Base-by-base conservation (phyloP, 345 rosid genomes). In the Gossypium longicalyx region DNA sequence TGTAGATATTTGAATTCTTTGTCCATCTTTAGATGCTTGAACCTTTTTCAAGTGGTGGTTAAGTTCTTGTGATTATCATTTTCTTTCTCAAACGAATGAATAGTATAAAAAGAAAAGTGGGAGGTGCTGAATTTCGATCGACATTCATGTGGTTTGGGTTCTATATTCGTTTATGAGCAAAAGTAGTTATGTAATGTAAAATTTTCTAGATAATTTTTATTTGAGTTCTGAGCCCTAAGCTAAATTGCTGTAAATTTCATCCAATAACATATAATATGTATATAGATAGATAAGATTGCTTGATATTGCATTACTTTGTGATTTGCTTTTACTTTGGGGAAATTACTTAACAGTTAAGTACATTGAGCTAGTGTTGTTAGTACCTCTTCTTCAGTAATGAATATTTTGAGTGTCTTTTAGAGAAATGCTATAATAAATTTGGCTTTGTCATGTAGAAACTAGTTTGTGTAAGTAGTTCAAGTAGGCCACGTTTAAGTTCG, bases 401-500 rank as follows among this genome's bases (percentile, higher is more conserved):
- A 60, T 25, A 62, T 62, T 62, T 62, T 62, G 65, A 60, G 43
- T 60, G 67, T 38, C 47, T 34, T 34, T 63, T 0, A 27, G 23
- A 63, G 23, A 34, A 63, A 38, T 34, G 29, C 48, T 17, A 3
- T 15, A 17, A 16, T 38, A 38, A 17, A 9, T 41, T 25, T 15
- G 51, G 60, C 68, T 78, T 77, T 60, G 25, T 2, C 80, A 92
- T 82, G 78, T 67, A 70, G 78, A 38, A 59, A 73, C 77, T 92
- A 82, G 64, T 58, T 76, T 79, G 77, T 61, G 80, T 77, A 20
- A 80, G 83, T 45, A 45, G 44, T 74, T 34, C 73, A 9, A 60
- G 58, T 9, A 60, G 68, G 57, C 41, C 19, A 73, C 80, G 85
- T 74, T 62, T 75, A 57, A 82, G 80, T 13, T 79, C 84, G 51